These are phyloP conservation scores for Penicillium janthinellum DNA, from an alignment of 2,329 filamentous ascomycete genomes.

Conservation along the genomic window DNA sequence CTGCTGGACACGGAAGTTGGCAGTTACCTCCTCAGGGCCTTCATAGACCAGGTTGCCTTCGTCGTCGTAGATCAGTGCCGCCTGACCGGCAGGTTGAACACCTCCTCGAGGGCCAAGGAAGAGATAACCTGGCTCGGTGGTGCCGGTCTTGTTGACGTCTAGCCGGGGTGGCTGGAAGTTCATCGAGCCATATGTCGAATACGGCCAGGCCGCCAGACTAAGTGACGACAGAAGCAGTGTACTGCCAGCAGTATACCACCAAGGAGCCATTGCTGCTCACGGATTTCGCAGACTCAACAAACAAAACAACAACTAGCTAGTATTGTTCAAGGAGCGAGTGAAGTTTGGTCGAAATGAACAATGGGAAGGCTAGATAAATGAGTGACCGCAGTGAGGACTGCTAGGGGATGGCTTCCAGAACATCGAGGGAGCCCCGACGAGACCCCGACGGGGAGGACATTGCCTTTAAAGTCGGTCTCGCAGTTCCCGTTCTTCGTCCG, in stretches of 20 bases:
- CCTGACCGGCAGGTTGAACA: constrained; percentile 27
- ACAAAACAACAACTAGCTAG: background rate
- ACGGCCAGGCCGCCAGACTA: constrained; percentile 17
- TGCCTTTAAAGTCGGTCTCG: constrained; percentile 1
- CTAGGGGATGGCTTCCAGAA: constrained; percentile 3
- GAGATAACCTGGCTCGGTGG: constrained; percentile 36
- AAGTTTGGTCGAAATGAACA: background rate
- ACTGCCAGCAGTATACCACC: constrained; percentile 19
- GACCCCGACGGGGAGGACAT: background rate
- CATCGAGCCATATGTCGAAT: constrained; percentile 18
- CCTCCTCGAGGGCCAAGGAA: constrained; percentile 38
- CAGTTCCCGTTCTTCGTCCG: background rate
- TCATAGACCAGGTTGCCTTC: constrained; percentile 40
- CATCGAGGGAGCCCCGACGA: background rate
- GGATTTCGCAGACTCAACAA: background rate
- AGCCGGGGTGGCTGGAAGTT: constrained; percentile 32
- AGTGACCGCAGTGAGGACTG: constrained; percentile 11
- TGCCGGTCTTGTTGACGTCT: constrained; percentile 34
- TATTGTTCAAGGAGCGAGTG: background rate
- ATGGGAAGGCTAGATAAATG: constrained; percentile 5
- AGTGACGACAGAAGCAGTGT: constrained; percentile 14
- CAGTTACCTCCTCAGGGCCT: constrained; percentile 34
- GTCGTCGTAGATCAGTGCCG: constrained; percentile 41
- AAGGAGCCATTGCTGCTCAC: constrained; percentile 10
- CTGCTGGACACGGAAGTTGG: constrained; percentile 39